These are phyloP conservation scores for Sarcodon sp. DNA, from an alignment of 768 basidiomycete genomes.

Conservation along the genomic window DNA sequence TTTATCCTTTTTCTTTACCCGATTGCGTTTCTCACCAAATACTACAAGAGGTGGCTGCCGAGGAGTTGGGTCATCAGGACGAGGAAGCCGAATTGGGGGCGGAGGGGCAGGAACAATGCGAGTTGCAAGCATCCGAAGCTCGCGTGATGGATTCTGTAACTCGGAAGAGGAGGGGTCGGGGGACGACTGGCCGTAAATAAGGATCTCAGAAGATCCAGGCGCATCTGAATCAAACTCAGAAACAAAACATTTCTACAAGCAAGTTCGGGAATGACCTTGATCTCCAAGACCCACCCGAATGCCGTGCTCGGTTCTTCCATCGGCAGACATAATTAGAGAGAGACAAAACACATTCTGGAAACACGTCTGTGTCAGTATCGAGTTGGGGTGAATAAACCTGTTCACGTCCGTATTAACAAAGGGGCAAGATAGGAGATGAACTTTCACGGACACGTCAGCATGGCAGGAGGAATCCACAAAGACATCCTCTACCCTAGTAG, in stretches of 20 bases:
- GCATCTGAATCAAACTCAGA: slow-evolving; percentile 28
- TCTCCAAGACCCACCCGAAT: slow-evolving; percentile 63
- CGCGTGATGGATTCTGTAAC: slow-evolving; percentile 11
- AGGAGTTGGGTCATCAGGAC: slow-evolving; percentile 74
- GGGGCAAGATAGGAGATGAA: slow-evolving; percentile 15
- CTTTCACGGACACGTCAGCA: slow-evolving; percentile 29
- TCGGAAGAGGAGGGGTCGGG: slow-evolving; percentile 5
- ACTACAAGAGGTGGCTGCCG: slow-evolving; percentile 41
- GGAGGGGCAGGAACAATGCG: slow-evolving; percentile 34
- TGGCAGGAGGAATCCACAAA: slow-evolving; percentile 49
- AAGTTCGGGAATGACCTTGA: slow-evolving; percentile 30
- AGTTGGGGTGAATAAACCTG: slow-evolving; percentile 62
- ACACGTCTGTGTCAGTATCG: slow-evolving; percentile 47
- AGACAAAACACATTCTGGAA: slow-evolving; percentile 64
- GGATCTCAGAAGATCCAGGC: slow-evolving; percentile 56
- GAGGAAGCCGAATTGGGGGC: slow-evolving; percentile 28
- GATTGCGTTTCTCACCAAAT: slow-evolving; percentile 6
- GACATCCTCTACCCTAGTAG: slow-evolving; percentile 36
- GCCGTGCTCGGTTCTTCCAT: slow-evolving; percentile 35
- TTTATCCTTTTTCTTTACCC: slow-evolving; percentile 7
- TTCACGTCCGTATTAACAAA: background rate
- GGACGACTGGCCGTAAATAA: slow-evolving; percentile 33
- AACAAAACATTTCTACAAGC: background rate
- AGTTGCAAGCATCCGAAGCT: slow-evolving; percentile 39
- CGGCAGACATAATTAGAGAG: slow-evolving; percentile 17